Percentiles rank a stretch among this genome's conserved stretches.
Conservation (phyloP, 441 rosid genomes). For the Theobroma grandiflorum region DNA sequence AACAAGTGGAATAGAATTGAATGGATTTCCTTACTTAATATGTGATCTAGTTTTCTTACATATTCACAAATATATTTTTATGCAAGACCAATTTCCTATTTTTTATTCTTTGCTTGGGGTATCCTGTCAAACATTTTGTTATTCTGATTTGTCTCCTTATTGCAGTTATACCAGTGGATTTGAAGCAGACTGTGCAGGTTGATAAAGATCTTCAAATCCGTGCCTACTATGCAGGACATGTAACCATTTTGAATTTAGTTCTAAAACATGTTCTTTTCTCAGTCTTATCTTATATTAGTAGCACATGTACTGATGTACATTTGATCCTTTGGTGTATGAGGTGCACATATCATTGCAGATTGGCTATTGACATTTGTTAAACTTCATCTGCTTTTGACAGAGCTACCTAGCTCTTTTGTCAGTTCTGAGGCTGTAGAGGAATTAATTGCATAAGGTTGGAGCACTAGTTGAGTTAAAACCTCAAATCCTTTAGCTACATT, state of each 20-base stretch:
- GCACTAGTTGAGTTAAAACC: constrained; percentile 1
- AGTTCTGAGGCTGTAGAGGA: background rate
- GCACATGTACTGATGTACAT: background rate
- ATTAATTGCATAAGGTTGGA: constrained; percentile 2
- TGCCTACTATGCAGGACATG: constrained; percentile 98
- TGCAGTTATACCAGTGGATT: constrained; percentile 87
- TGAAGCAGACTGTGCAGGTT: constrained; percentile 93
- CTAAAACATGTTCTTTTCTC: background rate
- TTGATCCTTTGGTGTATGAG: background rate
- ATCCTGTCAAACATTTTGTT: background rate
- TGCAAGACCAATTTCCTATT: background rate
- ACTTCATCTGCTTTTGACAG: constrained; percentile 6
- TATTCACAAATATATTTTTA: background rate
- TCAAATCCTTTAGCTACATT: background rate
- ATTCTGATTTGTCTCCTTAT: constrained; percentile 13
- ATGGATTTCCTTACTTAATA: background rate
- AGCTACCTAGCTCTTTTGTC: constrained; percentile 7
- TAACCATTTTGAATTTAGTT: constrained; percentile 45
- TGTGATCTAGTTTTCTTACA: constrained; percentile 17
- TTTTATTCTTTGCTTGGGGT: background rate
- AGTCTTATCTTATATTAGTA: constrained; percentile 21
- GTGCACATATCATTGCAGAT: background rate
- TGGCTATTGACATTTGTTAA: background rate
- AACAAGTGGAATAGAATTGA: background rate
- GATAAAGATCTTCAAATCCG: constrained; percentile 91